Evolutionary conservation across 1,284 basidiomycete species (phyloP).

Genomic region (Ganoderma boninense): DNA sequence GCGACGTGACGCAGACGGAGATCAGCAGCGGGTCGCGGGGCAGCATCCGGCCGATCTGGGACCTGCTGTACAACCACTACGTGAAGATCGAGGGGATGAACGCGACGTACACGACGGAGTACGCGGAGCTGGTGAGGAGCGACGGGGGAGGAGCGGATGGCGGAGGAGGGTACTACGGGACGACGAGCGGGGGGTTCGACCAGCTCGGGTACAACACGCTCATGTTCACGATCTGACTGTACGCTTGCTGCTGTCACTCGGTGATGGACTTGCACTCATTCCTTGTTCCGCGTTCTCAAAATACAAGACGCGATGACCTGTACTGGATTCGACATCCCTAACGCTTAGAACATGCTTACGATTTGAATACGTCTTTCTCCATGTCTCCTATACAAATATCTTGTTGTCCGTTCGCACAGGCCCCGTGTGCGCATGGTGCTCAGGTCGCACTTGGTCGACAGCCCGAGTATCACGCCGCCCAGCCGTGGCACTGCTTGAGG

Average conservation of each 20-base stretch:
- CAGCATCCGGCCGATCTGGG: conserved; percentile 18
- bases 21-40: conserved; percentile 16
- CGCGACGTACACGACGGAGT: conserved; percentile 14
- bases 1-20: conserved; percentile 20
- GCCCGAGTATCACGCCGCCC: no score
- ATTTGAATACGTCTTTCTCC: no score
- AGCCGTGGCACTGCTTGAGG: no score
- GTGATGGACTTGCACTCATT: no score
- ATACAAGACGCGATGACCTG: no score
- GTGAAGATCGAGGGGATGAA: conserved; percentile 11
- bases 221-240: conserved; percentile 18
- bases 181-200: conserved; percentile 18
- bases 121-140: conserved; percentile 15
- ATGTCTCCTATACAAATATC: no score
- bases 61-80: conserved; percentile 20
- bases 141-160: conserved; percentile 14
- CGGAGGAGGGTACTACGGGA: conserved; percentile 11
- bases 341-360: no score
- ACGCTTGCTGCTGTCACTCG: background rate
- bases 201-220: conserved; percentile 17
- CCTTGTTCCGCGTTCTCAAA: no score
- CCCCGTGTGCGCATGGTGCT: no score
- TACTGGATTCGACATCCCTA: no score
- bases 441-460: no score
- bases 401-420: no score